Conservation (phyloP, 2,329 filamentous ascomycete species). For the Aspergillaceae sp. region DNA sequence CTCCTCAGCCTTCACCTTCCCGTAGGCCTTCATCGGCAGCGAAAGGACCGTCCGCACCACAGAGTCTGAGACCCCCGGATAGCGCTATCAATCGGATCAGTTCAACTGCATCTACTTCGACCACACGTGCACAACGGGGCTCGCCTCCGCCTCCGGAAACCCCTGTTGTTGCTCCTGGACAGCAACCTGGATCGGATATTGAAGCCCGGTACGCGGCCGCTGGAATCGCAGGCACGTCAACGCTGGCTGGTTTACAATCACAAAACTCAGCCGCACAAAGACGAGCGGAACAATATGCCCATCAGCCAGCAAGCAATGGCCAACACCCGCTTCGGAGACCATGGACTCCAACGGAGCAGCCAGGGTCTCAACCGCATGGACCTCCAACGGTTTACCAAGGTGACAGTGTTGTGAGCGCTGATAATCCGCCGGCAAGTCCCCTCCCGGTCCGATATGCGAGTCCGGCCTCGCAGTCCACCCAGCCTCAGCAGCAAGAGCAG, state of each 20-base stretch:
- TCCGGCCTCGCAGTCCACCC: slow-evolving; percentile 14
- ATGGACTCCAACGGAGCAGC: slow-evolving; percentile 91
- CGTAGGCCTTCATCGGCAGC: slow-evolving; percentile 15
- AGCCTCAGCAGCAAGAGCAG: slow-evolving; percentile 14
- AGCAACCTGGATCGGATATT: slow-evolving; percentile 68
- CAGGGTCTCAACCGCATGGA: slow-evolving; percentile 77
- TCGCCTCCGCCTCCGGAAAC: slow-evolving; percentile 94
- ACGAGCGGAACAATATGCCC: slow-evolving; percentile 67
- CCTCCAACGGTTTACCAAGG: slow-evolving; percentile 90
- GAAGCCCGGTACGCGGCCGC: slow-evolving; percentile 86
- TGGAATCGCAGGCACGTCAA: slow-evolving; percentile 78
- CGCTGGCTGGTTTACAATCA: slow-evolving; percentile 63
- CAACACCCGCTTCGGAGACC: slow-evolving; percentile 49
- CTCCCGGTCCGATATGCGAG: slow-evolving; percentile 23
- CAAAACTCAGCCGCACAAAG: slow-evolving; percentile 77
- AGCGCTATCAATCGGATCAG: slow-evolving; percentile 53
- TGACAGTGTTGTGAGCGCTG: slow-evolving; percentile 54
- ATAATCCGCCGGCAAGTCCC: slow-evolving; percentile 31
- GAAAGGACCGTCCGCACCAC: slow-evolving; percentile 14
- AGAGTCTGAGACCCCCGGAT: slow-evolving; percentile 43
- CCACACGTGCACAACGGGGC: slow-evolving; percentile 80
- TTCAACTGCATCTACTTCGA: slow-evolving; percentile 88
- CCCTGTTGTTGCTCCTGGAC: slow-evolving; percentile 64
- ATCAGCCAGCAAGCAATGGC: slow-evolving; percentile 34
- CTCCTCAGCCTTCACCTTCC: slow-evolving; percentile 32